phyloP scores from a whole-genome alignment of 768 basidiomycete species.

The Suillus spraguei region DNA sequence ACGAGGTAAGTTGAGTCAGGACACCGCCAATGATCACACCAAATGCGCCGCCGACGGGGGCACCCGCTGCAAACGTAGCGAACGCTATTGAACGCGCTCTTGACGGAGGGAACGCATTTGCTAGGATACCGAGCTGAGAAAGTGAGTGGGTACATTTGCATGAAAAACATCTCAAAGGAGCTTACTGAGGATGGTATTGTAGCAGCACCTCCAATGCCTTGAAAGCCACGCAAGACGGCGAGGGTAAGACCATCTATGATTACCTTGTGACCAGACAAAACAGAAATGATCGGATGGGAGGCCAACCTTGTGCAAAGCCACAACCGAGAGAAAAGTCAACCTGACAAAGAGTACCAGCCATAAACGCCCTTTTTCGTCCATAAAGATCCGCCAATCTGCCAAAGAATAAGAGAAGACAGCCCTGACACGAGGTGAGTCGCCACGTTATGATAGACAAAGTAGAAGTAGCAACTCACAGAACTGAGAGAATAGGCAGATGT shows the following conservation, averaged over 20 bases:
- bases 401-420: slow-evolving; percentile 74
- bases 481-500: slow-evolving; percentile 67
- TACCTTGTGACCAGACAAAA: background rate
- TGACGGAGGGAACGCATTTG: slow-evolving; percentile 73
- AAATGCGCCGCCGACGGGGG: slow-evolving; percentile 76
- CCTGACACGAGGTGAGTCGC: slow-evolving; percentile 40
- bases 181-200: slow-evolving; percentile 71
- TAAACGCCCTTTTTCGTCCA: slow-evolving; percentile 71
- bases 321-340: slow-evolving; percentile 62
- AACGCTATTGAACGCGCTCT: slow-evolving; percentile 75
- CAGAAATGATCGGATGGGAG: background rate
- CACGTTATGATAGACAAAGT: background rate
- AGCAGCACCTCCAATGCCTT: slow-evolving; percentile 82
- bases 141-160: slow-evolving; percentile 7
- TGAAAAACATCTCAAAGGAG: background rate
- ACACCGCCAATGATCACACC: slow-evolving; percentile 75
- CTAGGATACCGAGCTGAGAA: slow-evolving; percentile 75
- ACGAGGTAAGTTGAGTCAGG: slow-evolving; percentile 56
- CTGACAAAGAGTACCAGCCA: slow-evolving; percentile 57
- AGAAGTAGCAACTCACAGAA: slow-evolving; percentile 45
- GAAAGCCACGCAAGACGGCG: slow-evolving; percentile 72
- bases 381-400: slow-evolving; percentile 83
- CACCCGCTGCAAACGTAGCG: slow-evolving; percentile 82
- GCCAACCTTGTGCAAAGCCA: slow-evolving; percentile 59
- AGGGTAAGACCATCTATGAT: slow-evolving; percentile 57